These are phyloP conservation scores for Yarrowia porcina DNA, from an alignment of 805 yeast species.

Conservation along the genomic window DNA sequence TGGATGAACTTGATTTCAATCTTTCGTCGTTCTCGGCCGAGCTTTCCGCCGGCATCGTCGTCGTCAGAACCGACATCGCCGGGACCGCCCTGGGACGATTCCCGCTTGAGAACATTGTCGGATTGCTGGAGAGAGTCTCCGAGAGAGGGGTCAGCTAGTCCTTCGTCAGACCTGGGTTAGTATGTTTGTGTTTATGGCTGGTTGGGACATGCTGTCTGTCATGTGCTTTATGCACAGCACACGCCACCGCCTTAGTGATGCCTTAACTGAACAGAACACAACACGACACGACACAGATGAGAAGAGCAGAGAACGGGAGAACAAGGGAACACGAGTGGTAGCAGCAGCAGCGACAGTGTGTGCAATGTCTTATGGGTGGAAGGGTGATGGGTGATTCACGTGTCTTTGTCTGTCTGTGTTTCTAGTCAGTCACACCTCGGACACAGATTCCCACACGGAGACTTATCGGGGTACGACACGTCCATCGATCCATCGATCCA, in stretches of 20 bases:
- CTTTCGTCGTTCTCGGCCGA: constrained; percentile 68
- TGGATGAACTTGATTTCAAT: constrained; percentile 96
- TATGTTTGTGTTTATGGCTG: neutral
- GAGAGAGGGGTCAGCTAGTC: constrained; percentile 19
- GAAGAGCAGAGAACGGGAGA: too few species aligned
- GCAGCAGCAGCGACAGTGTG: too few species aligned
- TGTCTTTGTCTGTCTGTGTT: too few species aligned
- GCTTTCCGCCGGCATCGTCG: constrained; percentile 46
- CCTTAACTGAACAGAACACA: too few species aligned
- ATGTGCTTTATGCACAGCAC: neutral
- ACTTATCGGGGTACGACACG: too few species aligned
- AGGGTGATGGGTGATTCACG: too few species aligned
- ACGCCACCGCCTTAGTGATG: neutral
- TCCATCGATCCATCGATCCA: too few species aligned
- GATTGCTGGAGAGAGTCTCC: constrained; percentile 18
- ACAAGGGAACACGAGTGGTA: too few species aligned
- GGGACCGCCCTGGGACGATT: constrained; percentile 27
- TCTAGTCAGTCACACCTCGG: too few species aligned
- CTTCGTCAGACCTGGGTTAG: constrained; percentile 26
- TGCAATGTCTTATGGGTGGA: too few species aligned
- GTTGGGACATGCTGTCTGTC: neutral
- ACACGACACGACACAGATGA: too few species aligned
- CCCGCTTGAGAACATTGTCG: constrained; percentile 24
- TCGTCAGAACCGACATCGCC: constrained; percentile 41
- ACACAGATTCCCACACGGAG: too few species aligned